Percentiles rank a stretch among this genome's conserved stretches.
phyloP scores from a whole-genome alignment of 2,329 filamentous ascomycete genomes.

The Pseudogymnoascus sp. region DNA sequence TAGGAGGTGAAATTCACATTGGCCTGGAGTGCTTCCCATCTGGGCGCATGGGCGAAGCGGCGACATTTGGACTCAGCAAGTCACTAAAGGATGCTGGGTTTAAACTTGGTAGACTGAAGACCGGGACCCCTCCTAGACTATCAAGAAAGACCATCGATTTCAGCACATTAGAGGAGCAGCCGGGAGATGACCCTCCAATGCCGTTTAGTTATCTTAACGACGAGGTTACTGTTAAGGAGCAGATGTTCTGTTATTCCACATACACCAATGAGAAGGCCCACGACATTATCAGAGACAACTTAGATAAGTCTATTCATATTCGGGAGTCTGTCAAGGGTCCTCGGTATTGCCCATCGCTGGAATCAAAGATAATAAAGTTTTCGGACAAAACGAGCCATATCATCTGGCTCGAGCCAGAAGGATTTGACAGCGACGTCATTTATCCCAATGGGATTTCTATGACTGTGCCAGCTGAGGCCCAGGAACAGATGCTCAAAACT shows the following conservation, averaged over 20 bases:
- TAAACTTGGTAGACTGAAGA: conserved; percentile 83
- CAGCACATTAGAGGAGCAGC: conserved; percentile 60
- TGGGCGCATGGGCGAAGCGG: conserved; percentile 87
- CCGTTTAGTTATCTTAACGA: conserved; percentile 91
- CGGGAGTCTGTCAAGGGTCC: conserved; percentile 91
- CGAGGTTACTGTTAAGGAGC: conserved; percentile 67
- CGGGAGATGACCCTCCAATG: conserved; percentile 74
- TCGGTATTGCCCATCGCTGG: conserved; percentile 89
- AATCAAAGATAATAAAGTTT: conserved; percentile 90
- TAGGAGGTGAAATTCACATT: conserved; percentile 95
- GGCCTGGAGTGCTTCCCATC: conserved; percentile 78
- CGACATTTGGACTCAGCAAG: conserved; percentile 86
- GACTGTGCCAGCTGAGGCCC: conserved; percentile 85
- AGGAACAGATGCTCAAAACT: conserved; percentile 76
- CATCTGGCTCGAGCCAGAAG: conserved; percentile 95
- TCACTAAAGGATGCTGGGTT: conserved; percentile 86
- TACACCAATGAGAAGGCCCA: conserved; percentile 80
- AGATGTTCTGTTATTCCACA: conserved; percentile 80
- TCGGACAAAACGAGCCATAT: conserved; percentile 73
- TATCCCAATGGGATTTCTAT: conserved; percentile 97
- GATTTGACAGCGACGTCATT: conserved; percentile 79
- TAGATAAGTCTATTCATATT: conserved; percentile 96
- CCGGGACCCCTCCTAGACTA: conserved; percentile 85
- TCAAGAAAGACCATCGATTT: conserved; percentile 79
- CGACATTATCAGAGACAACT: conserved; percentile 74